Evolutionary conservation across 371 early-diverging fungal species (phyloP).

Genomic region (Enterocytospora artemiae): DNA sequence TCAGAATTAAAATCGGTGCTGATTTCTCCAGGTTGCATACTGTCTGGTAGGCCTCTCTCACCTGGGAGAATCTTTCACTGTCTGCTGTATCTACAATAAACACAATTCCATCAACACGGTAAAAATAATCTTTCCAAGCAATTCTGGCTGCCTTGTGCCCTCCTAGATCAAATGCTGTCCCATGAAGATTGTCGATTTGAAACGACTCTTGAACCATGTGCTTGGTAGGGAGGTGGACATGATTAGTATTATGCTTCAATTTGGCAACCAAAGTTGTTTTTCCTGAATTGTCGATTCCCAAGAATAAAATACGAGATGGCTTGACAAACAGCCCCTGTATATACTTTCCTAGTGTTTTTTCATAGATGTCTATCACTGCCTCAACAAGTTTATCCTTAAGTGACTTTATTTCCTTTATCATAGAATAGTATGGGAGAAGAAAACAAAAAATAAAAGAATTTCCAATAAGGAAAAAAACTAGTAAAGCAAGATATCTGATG

Average conservation of each 20-base stretch:
- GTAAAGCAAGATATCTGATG: too few relatives aligned
- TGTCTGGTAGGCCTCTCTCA: slow-evolving; percentile 50
- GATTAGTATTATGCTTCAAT: slow-evolving; percentile 90
- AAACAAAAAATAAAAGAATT: too few relatives aligned
- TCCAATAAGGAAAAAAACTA: too few relatives aligned
- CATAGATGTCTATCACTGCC: slow-evolving; percentile 30
- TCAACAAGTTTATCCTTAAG: too few relatives aligned
- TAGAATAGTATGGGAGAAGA: too few relatives aligned
- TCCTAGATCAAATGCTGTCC: slow-evolving; percentile 54
- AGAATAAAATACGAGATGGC: slow-evolving; percentile 91
- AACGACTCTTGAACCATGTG: slow-evolving; percentile 60
- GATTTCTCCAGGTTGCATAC: slow-evolving; percentile 44
- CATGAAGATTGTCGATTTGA: slow-evolving; percentile 57
- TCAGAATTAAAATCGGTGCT: slow-evolving; percentile 57
- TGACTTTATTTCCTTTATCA: too few relatives aligned
- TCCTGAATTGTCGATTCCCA: slow-evolving; percentile 98
- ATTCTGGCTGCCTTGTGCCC: slow-evolving; percentile 56
- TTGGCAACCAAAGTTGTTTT: slow-evolving; percentile 96
- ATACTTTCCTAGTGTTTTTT: slow-evolving; percentile 36
- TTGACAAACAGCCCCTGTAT: slow-evolving; percentile 59
- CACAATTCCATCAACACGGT: slow-evolving; percentile 56
- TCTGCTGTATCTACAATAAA: slow-evolving; percentile 58
- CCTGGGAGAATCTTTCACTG: slow-evolving; percentile 47
- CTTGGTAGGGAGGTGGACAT: slow-evolving; percentile 84
- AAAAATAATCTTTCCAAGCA: slow-evolving; percentile 57